Base-by-base conservation (phyloP, 345 rosid genomes). In the Lepidium didymum region DNA sequence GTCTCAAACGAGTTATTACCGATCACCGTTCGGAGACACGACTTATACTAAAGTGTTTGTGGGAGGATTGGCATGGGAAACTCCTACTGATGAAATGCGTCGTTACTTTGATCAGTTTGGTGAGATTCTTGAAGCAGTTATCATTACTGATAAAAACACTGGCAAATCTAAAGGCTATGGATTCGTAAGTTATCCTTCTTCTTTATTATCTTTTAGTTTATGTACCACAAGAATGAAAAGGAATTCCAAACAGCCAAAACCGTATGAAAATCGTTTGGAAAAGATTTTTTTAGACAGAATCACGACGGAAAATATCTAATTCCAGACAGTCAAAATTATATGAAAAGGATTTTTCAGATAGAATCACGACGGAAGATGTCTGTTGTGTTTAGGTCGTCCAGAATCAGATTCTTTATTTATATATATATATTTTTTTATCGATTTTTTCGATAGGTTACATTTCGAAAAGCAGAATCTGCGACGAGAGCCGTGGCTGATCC, bases 21-120 rank as follows among this genome's bases (percentile, higher is more conserved):
- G 96, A 69, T 86, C 96, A 12, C 93, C 84, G 81, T 92, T 92
- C 27, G 96, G 98, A 21, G 98, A 90, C 83, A 90, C 98, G 33
- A 92, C 96, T 14, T 60, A 80, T 40, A 90, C 96, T n/a, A 92
- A 92, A 78, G 89, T 92, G 51, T 92, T 92, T 42, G 91, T 92
- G 13, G 98, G 96, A 29, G 98, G 98, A 2, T 79, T 92, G 55
- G 96, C 98, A 13, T 92, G 98, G 98, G 98, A 92, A 82, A 90
- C 98, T 25, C 96, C 87, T 0, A 83, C 96, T 5, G 91, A 86
- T 27, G 91, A 87, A 68, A 82, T 92, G 96, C 88, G 86, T 14
- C 77, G 77, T 51, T 85, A 90, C 79, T 92, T 92, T 43, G 89
- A 88, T 61, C 93, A 84, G 78, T 92, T 92, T 42, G 98, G 98